Base-by-base conservation (phyloP, 331 rosid genomes). In the Quercus tomentella region DNA sequence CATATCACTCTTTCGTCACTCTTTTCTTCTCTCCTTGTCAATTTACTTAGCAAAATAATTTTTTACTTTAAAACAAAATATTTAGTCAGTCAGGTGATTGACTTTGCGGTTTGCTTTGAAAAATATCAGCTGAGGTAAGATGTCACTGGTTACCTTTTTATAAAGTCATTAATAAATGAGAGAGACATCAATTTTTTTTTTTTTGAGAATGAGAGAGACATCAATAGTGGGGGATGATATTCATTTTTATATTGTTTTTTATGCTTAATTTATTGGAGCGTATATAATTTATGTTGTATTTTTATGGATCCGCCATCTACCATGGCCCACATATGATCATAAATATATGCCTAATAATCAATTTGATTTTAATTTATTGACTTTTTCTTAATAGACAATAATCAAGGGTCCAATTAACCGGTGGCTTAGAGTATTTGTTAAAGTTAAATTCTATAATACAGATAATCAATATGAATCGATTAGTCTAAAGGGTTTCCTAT, bases 191-290 rank as follows among this genome's bases (percentile, higher is more conserved):
- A 31, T 55, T n/a, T n/a, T n/a, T n/a, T n/a, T n/a, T n/a, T n/a
- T n/a, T n/a, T n/a, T n/a, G n/a, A n/a, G n/a, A 25, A 31, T 22
- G 88, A 79, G 77, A 77, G 60, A 11, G 84, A 75, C 83, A 52
- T 68, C 25, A 20, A 31, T 55, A 75, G 79, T 67, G 76, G 75
- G 43, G 12, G 28, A 18, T 31, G 7, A 4, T 49, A 12, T 49
- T 11, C 17, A 49, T 49, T 49, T 49, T 49, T 49, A 49, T 49
- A 49, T 49, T 49, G 5, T 14, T 12, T 49, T 49, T 8, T 7
- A 71, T 23, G 7, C 17, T 51, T 49, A 21, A 41, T 25, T 26
- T 23, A 45, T 75, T 11, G 43, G 30, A 31, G 17, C 41, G 28
- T 57, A 25, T 43, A 6, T 18, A 15, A 43, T 7, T 25, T 22